Percentiles rank a stretch among this genome's conserved stretches.
Evolutionary conservation across 2,329 filamentous ascomycete genomes (phyloP).

Genomic region (Aspergillus clavatus): DNA sequence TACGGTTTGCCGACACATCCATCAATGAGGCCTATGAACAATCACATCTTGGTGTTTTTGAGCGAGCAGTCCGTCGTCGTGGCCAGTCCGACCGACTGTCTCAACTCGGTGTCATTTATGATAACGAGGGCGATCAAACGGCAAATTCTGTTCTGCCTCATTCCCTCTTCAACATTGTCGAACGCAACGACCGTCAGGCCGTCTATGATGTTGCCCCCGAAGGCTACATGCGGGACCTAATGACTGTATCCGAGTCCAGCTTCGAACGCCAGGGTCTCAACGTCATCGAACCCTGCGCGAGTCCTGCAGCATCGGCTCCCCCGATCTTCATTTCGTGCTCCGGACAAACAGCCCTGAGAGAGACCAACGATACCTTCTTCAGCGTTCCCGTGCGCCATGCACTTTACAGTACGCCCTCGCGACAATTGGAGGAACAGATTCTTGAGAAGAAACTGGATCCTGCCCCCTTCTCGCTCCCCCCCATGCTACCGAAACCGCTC

Average conservation of each 20-base stretch:
- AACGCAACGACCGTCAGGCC: conserved; percentile 61
- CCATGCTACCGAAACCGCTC: conserved; percentile 72
- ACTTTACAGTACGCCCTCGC: conserved; percentile 61
- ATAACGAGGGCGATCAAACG: conserved; percentile 57
- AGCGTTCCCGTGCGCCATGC: conserved; percentile 69
- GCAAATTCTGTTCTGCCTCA: conserved; percentile 65
- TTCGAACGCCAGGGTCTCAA: conserved; percentile 68
- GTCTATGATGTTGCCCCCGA: conserved; percentile 66
- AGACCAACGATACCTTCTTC: conserved; percentile 69
- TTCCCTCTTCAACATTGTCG: conserved; percentile 74
- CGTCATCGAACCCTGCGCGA: conserved; percentile 73
- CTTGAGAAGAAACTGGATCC: conserved; percentile 68
- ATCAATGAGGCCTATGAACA: conserved; percentile 65
- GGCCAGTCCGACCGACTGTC: conserved; percentile 55
- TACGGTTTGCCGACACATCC: conserved; percentile 78
- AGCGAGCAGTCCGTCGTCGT: conserved; percentile 62
- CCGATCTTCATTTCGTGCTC: conserved; percentile 77
- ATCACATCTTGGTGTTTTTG: conserved; percentile 66
- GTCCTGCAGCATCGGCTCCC: conserved; percentile 75
- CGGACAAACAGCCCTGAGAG: conserved; percentile 58
- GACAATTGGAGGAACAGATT: conserved; percentile 65
- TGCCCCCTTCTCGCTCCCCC: conserved; percentile 51
- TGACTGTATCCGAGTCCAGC: conserved; percentile 67
- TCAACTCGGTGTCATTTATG: conserved; percentile 64
- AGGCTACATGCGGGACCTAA: conserved; percentile 67